Percentiles rank a stretch among this genome's conserved stretches.
Conservation (phyloP, 2,329 filamentous ascomycete genomes). For the Didymella segeticola region DNA sequence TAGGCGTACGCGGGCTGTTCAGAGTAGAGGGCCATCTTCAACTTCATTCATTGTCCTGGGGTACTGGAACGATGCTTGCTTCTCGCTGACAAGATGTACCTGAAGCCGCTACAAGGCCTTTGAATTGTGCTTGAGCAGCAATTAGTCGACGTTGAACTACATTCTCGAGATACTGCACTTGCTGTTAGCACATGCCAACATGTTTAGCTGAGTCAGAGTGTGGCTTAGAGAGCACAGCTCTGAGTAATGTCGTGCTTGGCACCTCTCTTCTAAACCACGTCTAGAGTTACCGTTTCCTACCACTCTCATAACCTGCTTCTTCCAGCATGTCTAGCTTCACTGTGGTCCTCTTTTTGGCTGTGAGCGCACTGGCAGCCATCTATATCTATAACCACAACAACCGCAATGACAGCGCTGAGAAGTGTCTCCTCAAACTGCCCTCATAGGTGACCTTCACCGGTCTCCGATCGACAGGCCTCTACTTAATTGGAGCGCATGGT, state of each 20-base stretch:
- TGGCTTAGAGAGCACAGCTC: background rate
- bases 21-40: too few relatives aligned
- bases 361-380: background rate
- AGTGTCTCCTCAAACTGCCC: background rate
- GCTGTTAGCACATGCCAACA: too few relatives aligned
- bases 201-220: background rate
- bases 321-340: background rate
- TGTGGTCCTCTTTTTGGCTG: background rate
- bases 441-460: background rate
- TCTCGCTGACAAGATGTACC: too few relatives aligned
- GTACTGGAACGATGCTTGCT: too few relatives aligned
- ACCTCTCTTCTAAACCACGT: background rate
- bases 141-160: too few relatives aligned
- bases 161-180: background rate
- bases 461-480: background rate
- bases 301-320: background rate
- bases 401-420: background rate
- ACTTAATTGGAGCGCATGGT: background rate
- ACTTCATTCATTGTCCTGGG: too few relatives aligned
- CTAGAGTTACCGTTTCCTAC: background rate
- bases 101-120: too few relatives aligned
- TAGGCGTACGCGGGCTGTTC: background rate
- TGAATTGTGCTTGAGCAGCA: too few relatives aligned
- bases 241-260: background rate
- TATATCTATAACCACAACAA: background rate